Base-by-base conservation (phyloP, 306 rosid species). In the Castanopsis chinensis region DNA sequence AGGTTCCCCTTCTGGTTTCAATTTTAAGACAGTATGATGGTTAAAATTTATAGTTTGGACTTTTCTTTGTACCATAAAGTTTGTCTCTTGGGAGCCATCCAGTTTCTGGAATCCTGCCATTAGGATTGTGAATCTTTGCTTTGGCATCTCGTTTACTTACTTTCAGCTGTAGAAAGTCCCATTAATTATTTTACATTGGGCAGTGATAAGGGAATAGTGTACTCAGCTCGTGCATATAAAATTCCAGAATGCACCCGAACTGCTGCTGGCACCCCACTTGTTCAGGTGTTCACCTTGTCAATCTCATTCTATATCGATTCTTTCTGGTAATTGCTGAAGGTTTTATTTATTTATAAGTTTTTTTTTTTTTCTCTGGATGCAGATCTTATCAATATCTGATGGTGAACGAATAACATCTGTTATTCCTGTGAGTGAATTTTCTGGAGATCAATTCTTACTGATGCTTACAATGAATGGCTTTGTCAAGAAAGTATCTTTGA, bases 391-490 rank as follows among this genome's bases (percentile, higher is more conserved):
- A 65, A 85, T 95, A 82, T 93, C 97, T 7, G 98, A 91, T 55
- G 99, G 98, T 61, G 97, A 93, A 85, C 90, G 96, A 83, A 93
- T 95, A 87, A 95, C 99, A 75, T 95, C 99, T 12, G 78, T 95
- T 83, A 84, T 95, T 82, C 97, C 99, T 76, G 99, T 95, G 86
- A 88, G 93, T 74, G 99, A 90, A 80, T 95, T 95, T 81, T 71
- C 86, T 68, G 98, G 56, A 69, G 99, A 95, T 83, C 96, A 91
- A 78, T 95, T 86, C 86, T 73, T 95, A 79, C 74, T 95, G 83
- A 95, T 95, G 99, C 98, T 95, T 57, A 91, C 99, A 57, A 90
- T 90, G 83, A 92, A 91, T 76, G 99, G 98, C 74, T 95, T 91
- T 81, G 87, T 95, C 86, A 95, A 95, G 89, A 95, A 89, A 89